These are phyloP conservation scores for Nemania sp. DNA, from an alignment of 2,329 filamentous ascomycete species.

Conservation along the genomic window DNA sequence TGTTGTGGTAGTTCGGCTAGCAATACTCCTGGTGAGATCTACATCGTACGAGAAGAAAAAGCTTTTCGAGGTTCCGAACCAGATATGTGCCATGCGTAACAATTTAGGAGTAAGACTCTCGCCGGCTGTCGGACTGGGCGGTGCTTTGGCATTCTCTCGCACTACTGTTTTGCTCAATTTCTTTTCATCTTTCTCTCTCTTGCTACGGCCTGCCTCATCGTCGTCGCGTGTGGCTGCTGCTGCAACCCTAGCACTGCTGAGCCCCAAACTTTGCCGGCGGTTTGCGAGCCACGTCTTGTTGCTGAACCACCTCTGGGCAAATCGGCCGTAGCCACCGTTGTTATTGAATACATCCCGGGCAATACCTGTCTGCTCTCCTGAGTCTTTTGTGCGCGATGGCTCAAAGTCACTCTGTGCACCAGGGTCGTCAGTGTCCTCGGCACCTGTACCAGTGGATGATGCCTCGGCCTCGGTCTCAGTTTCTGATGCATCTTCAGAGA, in stretches of 20 bases:
- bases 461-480: conserved; percentile 55
- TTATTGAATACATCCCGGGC: conserved; percentile 86
- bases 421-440: conserved; percentile 39
- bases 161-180: conserved; percentile 36
- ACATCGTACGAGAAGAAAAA: conserved; percentile 97
- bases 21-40: conserved; percentile 76
- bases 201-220: conserved; percentile 11
- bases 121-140: conserved; percentile 42
- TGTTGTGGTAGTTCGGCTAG: conserved; percentile 46
- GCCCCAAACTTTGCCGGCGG: conserved; percentile 68
- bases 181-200: conserved; percentile 30
- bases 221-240: conserved; percentile 46
- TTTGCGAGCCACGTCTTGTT: conserved; percentile 78
- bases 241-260: conserved; percentile 52
- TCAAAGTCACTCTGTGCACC: conserved; percentile 36
- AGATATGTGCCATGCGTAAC: conserved; percentile 77
- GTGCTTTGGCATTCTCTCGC: conserved; percentile 35
- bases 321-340: conserved; percentile 82
- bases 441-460: conserved; percentile 40
- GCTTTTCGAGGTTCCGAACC: conserved; percentile 79
- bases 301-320: conserved; percentile 91
- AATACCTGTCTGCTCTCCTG: conserved; percentile 60
- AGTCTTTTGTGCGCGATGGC: conserved; percentile 21
- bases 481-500: conserved; percentile 41
- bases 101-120: conserved; percentile 77